phyloP scores from a whole-genome alignment of 2,329 filamentous ascomycete species.

The Xylariaceae sp. region DNA sequence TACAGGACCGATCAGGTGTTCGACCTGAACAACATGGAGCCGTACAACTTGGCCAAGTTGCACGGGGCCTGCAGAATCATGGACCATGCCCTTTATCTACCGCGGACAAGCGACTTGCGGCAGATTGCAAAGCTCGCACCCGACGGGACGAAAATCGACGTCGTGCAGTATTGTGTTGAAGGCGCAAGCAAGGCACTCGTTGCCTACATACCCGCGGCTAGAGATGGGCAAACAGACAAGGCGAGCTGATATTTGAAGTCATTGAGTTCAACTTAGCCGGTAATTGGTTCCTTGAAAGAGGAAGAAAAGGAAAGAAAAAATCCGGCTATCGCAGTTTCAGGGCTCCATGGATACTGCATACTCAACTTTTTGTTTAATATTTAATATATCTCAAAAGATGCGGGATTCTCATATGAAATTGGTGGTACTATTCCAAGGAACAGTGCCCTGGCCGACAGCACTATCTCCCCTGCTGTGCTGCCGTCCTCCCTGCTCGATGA shows the following conservation, averaged over 20 bases:
- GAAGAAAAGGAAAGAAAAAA: background rate
- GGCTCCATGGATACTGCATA: background rate
- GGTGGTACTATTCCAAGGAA: slow-evolving; percentile 9
- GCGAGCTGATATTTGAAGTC: slow-evolving; percentile 4
- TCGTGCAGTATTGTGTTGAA: slow-evolving; percentile 89
- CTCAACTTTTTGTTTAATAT: background rate
- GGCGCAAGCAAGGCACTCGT: slow-evolving; percentile 83
- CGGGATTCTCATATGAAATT: slow-evolving; percentile 7
- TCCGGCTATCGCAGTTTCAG: slow-evolving; percentile 1
- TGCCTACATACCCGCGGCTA: slow-evolving; percentile 56
- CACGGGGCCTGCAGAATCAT: slow-evolving; percentile 62
- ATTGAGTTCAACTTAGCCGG: background rate
- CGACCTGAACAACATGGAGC: slow-evolving; percentile 82
- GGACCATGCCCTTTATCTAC: slow-evolving; percentile 76
- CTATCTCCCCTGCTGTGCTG: slow-evolving; percentile 6
- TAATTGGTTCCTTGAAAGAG: background rate
- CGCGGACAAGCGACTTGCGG: slow-evolving; percentile 79
- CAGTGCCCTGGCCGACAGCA: background rate
- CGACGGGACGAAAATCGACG: slow-evolving; percentile 60
- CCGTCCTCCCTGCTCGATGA: slow-evolving; percentile 6
- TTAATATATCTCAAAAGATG: background rate
- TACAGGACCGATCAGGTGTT: slow-evolving; percentile 70
- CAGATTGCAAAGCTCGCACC: slow-evolving; percentile 69
- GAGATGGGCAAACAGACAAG: slow-evolving; percentile 10
- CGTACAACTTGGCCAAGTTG: slow-evolving; percentile 72